These are phyloP conservation scores for Aureobasidium sp. DNA, from an alignment of 2,329 filamentous ascomycete genomes.

Conservation along the genomic window DNA sequence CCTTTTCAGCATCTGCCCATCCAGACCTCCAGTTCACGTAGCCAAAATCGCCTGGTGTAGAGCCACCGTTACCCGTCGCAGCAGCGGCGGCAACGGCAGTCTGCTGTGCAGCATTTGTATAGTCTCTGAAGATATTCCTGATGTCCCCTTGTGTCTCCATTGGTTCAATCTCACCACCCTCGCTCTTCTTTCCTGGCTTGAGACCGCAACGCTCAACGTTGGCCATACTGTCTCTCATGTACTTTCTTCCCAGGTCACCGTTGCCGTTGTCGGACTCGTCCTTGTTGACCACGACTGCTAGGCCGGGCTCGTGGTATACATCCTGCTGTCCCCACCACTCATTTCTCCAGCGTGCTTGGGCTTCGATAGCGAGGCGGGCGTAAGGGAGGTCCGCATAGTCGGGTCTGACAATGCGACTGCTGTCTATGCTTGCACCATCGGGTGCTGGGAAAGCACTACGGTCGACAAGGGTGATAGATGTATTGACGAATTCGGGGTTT, in stretches of 20 bases:
- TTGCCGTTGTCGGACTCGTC: conserved; percentile 25
- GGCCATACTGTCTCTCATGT: conserved; percentile 50
- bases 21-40: conserved; percentile 68
- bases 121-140: conserved; percentile 27
- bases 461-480: conserved; percentile 50
- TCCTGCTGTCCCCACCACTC: conserved; percentile 49
- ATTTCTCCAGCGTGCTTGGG: conserved; percentile 61
- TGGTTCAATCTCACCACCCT: conserved; percentile 27
- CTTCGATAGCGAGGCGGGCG: conserved; percentile 60
- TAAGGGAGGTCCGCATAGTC: conserved; percentile 82
- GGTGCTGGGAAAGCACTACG: conserved; percentile 49
- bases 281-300: conserved; percentile 51
- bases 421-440: conserved; percentile 44
- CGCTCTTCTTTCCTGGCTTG: conserved; percentile 26
- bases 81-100: not conserved
- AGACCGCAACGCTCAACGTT: conserved; percentile 50
- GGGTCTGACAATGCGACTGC: conserved; percentile 53
- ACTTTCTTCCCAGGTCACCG: conserved; percentile 36
- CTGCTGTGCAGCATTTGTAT: not conserved
- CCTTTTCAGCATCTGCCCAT: conserved; percentile 70
- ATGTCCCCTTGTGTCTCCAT: conserved; percentile 32
- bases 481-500: conserved; percentile 44
- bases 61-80: conserved; percentile 24
- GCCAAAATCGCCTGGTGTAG: conserved; percentile 30
- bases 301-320: conserved; percentile 61